Evolutionary conservation across 2,329 filamentous ascomycete genomes (phyloP).

Genomic region (Calonectria honghensis): DNA sequence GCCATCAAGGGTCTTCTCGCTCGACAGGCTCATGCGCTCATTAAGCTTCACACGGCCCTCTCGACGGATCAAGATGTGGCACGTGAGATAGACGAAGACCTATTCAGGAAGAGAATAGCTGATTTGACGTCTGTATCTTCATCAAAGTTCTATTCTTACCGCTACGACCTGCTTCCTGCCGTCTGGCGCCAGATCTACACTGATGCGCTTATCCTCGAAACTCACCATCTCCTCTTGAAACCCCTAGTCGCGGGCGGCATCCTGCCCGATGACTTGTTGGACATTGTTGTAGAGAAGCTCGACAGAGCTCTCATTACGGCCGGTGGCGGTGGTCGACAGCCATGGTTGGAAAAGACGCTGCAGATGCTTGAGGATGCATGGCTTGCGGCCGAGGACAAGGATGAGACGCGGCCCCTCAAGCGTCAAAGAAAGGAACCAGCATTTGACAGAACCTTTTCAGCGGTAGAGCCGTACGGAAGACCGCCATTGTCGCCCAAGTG

Average conservation of each 20-base stretch:
- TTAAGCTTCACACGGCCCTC: slow-evolving; percentile 50
- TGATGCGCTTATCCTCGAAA: slow-evolving; percentile 80
- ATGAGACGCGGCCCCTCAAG: slow-evolving; percentile 49
- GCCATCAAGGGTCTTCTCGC: slow-evolving; percentile 55
- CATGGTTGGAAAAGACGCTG: slow-evolving; percentile 72
- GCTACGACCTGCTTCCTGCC: slow-evolving; percentile 78
- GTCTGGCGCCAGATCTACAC: slow-evolving; percentile 84
- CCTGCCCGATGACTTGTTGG: slow-evolving; percentile 61
- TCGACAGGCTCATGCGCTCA: slow-evolving; percentile 55
- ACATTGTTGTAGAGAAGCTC: slow-evolving; percentile 77
- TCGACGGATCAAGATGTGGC: not conserved
- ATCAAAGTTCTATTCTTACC: slow-evolving; percentile 81
- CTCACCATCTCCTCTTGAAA: slow-evolving; percentile 62
- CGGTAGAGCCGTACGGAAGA: slow-evolving; percentile 55
- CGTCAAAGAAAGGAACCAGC: slow-evolving; percentile 41
- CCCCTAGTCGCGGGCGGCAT: slow-evolving; percentile 20
- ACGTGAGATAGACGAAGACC: slow-evolving; percentile 40
- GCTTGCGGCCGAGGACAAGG: slow-evolving; percentile 35
- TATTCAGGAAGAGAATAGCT: slow-evolving; percentile 67
- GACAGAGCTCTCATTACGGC: slow-evolving; percentile 87
- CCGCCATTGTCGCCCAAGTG: slow-evolving; percentile 51
- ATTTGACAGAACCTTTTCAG: slow-evolving; percentile 51
- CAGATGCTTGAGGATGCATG: slow-evolving; percentile 61
- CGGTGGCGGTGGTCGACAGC: slow-evolving; percentile 73
- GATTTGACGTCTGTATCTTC: slow-evolving; percentile 77